Base-by-base conservation (phyloP, 192 early-diverging fungal genomes). In the Coemansia sp. region DNA sequence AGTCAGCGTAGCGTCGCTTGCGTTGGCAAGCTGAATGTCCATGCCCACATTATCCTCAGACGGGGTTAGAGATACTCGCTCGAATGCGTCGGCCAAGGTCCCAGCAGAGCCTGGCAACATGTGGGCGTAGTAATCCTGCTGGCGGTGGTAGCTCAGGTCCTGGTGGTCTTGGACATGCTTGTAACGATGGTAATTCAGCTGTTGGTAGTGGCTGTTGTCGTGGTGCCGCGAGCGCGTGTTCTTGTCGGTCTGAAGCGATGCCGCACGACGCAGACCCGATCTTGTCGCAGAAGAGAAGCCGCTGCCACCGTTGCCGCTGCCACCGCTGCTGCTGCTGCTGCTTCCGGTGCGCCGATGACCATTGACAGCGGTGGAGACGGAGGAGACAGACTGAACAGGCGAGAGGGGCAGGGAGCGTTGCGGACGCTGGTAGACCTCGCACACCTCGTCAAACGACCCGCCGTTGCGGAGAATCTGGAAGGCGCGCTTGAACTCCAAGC, bases 401-500 rank as follows among this genome's bases (percentile, higher is more conserved):
- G 59, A 57, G 44, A 38, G 9, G n/a, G 48, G 6, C 12, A 42
- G 20, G 22, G 19, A 19, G 19, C 57, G 55, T 60, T 20, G 60
- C n/a, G 73, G 73, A 43, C 70, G 67, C 73, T 81, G 69, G 56
- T 81, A 81, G n/a, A 67, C 49, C 46, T 81, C 78, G 63, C 78
- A 75, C 17, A 72, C 74, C 43, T 70, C 51, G 48, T 75, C 78
- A 43, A 67, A 76, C 11, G 79, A 75, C 46, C 79, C 79, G 63
- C 79, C 79, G 19, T 86, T 74, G 22, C 80, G 72, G 14, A 95
- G 75, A 13, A 87, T 84, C 40, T 61, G 69, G 45, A 91, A 81
- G 5, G 89, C 92, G 5, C 96, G 86, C 54, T 85, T 83, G 64
- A 95, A 93, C 78, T 98, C 96, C n/a, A 79, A 67, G 37, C 89